Evolutionary conservation across 2,329 filamentous ascomycete genomes (phyloP).

Genomic region (Huntiella moniliformis): DNA sequence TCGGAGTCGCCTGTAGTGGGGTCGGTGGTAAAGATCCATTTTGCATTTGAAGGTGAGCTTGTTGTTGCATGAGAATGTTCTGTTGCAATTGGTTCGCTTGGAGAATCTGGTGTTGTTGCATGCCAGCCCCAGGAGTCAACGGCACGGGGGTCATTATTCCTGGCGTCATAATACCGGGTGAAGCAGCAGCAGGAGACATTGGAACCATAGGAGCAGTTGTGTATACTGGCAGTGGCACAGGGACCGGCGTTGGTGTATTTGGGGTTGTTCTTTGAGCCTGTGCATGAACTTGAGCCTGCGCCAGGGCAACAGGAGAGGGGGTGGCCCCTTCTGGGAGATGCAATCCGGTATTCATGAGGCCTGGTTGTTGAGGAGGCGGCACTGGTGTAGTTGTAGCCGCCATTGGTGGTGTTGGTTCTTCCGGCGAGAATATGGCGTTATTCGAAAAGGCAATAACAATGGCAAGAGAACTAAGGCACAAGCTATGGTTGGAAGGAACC

Average conservation of each 20-base stretch:
- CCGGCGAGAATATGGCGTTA: too few relatives aligned
- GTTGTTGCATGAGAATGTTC: slow-evolving; percentile 1
- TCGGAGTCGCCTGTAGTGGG: slow-evolving; percentile 10
- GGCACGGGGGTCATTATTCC: slow-evolving; percentile 4
- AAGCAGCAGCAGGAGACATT: slow-evolving; percentile 8
- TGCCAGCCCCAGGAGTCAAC: slow-evolving; percentile 6
- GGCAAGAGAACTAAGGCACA: too few relatives aligned
- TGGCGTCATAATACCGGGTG: slow-evolving; percentile 9
- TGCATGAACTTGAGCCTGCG: slow-evolving; percentile 13
- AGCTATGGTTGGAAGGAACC: too few relatives aligned
- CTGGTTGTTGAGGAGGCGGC: slow-evolving; percentile 7
- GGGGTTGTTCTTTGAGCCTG: slow-evolving; percentile 8
- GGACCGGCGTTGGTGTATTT: slow-evolving; percentile 5
- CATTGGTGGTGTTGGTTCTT: background rate
- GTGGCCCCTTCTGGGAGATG: slow-evolving; percentile 13
- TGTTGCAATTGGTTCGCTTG: slow-evolving; percentile 8
- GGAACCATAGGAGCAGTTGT: slow-evolving; percentile 14
- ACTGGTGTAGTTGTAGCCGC: slow-evolving; percentile 9
- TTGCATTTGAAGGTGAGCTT: background rate
- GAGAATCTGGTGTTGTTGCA: slow-evolving; percentile 6
- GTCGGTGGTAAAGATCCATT: slow-evolving; percentile 1
- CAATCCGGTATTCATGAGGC: slow-evolving; percentile 10
- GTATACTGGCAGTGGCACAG: slow-evolving; percentile 12
- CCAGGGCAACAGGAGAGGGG: slow-evolving; percentile 12
- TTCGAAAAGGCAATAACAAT: too few relatives aligned